A percentile compares a stretch with the other conserved stretches of the same genome.
These are phyloP conservation scores for Diplodia sapinea DNA, from an alignment of 2,329 filamentous ascomycete genomes.

Conservation along the genomic window DNA sequence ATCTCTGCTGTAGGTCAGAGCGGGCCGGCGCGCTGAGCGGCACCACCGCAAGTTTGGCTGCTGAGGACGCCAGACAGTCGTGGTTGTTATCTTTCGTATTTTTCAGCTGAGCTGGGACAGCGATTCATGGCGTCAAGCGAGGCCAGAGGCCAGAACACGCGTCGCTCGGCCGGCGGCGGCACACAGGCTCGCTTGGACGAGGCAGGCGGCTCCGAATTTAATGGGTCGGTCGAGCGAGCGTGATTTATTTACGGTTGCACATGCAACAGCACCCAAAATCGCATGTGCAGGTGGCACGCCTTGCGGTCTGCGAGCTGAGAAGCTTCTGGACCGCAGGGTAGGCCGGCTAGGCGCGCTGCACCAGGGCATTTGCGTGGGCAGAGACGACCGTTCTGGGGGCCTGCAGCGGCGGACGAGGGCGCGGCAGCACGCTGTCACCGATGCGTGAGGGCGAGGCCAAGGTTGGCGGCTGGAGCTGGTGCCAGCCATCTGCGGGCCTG, in stretches of 20 bases:
- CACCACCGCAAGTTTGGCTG: background rate
- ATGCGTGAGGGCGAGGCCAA: background rate
- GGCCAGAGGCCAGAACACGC: slow-evolving; percentile 4
- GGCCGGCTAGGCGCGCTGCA: background rate
- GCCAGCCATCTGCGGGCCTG: slow-evolving; percentile 15
- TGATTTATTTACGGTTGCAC: slow-evolving; percentile 26
- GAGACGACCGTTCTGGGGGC: slow-evolving; percentile 19
- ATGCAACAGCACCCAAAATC: slow-evolving; percentile 17
- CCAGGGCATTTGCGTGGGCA: background rate
- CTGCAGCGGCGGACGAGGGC: slow-evolving; percentile 9
- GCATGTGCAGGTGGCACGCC: slow-evolving; percentile 6
- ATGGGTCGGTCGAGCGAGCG: slow-evolving; percentile 23
- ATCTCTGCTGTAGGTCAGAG: background rate
- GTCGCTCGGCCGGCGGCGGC: slow-evolving; percentile 12
- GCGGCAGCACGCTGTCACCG: slow-evolving; percentile 12
- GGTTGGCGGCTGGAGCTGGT: slow-evolving; percentile 6
- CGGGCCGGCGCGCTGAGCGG: background rate
- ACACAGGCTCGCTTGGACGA: slow-evolving; percentile 22
- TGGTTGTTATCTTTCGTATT: slow-evolving; percentile 24
- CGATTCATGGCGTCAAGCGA: slow-evolving; percentile 23
- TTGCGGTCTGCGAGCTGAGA: background rate
- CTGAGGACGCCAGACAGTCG: background rate
- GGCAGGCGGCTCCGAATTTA: slow-evolving; percentile 23
- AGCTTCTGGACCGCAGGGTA: slow-evolving; percentile 20
- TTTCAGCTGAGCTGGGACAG: slow-evolving; percentile 21